phyloP scores from a whole-genome alignment of 129 eudicot species.

The Solidago caesia region DNA sequence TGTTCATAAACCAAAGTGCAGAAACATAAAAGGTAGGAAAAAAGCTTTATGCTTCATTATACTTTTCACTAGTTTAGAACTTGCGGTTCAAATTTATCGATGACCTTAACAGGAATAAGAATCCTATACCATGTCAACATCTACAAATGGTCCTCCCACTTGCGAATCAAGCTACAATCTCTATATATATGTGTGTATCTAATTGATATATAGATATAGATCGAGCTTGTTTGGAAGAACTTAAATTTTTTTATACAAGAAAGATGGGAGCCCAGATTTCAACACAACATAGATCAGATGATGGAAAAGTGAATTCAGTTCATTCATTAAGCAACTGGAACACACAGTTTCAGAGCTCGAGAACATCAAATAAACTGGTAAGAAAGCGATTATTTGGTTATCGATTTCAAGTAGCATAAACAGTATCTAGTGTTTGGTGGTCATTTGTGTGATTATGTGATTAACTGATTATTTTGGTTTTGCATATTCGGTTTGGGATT shows the following conservation, averaged over 20 bases:
- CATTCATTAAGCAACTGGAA: conserved; percentile 59
- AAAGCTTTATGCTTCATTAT: conserved; percentile 5
- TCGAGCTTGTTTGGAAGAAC: not conserved
- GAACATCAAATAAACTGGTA: conserved; percentile 61
- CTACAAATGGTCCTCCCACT: conserved; percentile 27
- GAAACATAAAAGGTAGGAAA: not conserved
- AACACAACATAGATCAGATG: conserved; percentile 24
- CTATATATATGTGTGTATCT: not conserved
- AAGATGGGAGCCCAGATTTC: conserved; percentile 35
- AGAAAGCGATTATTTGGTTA: not conserved
- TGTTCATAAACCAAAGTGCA: not conserved
- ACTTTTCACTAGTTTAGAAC: conserved; percentile 22
- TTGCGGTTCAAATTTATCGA: conserved; percentile 12
- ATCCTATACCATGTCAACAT: conserved; percentile 30
- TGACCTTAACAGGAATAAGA: conserved; percentile 3
- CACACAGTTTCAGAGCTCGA: conserved; percentile 47
- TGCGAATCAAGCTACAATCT: not conserved
- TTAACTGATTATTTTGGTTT: too few species aligned
- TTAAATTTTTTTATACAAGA: conserved; percentile 2
- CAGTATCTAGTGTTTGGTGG: not conserved
- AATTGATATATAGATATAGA: not conserved
- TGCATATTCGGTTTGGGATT: too few species aligned
- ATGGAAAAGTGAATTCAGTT: conserved; percentile 41
- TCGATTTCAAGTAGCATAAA: not conserved
- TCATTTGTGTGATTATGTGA: too few species aligned